These are phyloP conservation scores for Adansonia madagascariensis DNA, from an alignment of 441 rosid species.

Conservation along the genomic window DNA sequence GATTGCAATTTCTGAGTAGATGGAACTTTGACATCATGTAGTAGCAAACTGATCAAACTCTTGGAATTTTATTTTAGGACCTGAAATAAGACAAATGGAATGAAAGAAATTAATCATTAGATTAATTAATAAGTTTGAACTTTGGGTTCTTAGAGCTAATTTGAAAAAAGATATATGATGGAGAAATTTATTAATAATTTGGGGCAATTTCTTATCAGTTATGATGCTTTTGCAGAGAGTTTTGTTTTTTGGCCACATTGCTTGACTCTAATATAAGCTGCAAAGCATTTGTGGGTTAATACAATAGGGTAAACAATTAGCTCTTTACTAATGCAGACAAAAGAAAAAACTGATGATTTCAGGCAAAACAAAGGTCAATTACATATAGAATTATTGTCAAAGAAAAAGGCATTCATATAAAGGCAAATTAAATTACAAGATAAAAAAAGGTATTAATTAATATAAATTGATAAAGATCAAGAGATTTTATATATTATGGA, in stretches of 20 bases:
- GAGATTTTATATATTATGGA: constrained; percentile 23
- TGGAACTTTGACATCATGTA: constrained; percentile 23
- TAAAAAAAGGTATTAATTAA: background rate
- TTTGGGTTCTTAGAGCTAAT: constrained; percentile 10
- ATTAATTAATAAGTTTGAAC: background rate
- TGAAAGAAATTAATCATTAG: background rate
- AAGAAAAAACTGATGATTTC: constrained; percentile 30
- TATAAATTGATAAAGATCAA: background rate
- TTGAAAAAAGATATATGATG: background rate
- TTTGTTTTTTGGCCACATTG: background rate
- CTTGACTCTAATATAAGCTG: background rate
- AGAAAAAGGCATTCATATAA: constrained; percentile 30
- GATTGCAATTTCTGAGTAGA: constrained; percentile 1
- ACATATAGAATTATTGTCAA: constrained; percentile 23
- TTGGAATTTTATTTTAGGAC: constrained; percentile 23
- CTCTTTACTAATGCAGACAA: constrained; percentile 34
- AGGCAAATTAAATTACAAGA: background rate
- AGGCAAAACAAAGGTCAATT: constrained; percentile 22
- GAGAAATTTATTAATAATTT: background rate
- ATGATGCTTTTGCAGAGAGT: background rate
- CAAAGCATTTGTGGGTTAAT: constrained; percentile 33
- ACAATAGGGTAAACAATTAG: constrained; percentile 26
- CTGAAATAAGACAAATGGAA: constrained; percentile 28
- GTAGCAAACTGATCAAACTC: constrained; percentile 20
- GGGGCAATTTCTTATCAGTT: background rate